A percentile compares a stretch with the other conserved stretches of the same genome.
phyloP scores from a whole-genome alignment of 1,284 basidiomycete genomes.

The Macrocystidia cucumis region DNA sequence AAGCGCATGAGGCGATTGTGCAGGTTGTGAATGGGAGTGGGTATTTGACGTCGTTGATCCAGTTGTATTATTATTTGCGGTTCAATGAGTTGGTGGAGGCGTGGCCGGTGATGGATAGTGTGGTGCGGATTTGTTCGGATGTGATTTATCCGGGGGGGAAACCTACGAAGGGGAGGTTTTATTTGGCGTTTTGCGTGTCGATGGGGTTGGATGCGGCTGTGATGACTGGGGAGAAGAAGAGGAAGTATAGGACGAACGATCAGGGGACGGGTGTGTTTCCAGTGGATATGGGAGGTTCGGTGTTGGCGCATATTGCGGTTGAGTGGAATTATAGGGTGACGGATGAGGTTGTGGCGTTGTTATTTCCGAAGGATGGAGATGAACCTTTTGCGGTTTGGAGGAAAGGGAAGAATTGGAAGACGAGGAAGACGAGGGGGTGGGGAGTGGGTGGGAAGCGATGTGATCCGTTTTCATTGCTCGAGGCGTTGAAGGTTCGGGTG shows the following conservation, averaged over 20 bases:
- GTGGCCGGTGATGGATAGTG: slow-evolving; percentile 1
- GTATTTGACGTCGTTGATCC: background rate
- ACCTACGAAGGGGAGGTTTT: background rate
- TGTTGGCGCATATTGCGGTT: slow-evolving; percentile 1
- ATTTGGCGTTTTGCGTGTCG: background rate
- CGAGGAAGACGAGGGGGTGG: background rate
- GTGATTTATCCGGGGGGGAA: background rate
- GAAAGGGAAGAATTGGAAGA: background rate
- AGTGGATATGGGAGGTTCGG: background rate
- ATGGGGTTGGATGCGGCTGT: background rate
- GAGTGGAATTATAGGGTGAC: slow-evolving; percentile 1
- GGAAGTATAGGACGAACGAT: slow-evolving; percentile 1
- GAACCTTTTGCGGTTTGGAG: background rate
- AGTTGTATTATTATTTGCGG: background rate
- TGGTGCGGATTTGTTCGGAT: background rate
- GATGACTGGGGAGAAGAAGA: background rate
- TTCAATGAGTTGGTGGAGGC: background rate
- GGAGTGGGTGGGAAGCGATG: slow-evolving; percentile 4
- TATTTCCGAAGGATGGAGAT: slow-evolving; percentile 3
- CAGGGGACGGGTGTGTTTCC: slow-evolving; percentile 5
- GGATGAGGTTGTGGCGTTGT: slow-evolving; percentile 2
- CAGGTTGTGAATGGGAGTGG: slow-evolving; percentile 1
- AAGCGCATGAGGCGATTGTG: background rate
- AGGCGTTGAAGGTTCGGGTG: slow-evolving; percentile 3
- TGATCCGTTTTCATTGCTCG: slow-evolving; percentile 2